Evolutionary conservation across 192 early-diverging fungal genomes (phyloP).

Genomic region (Coemansia sp.): DNA sequence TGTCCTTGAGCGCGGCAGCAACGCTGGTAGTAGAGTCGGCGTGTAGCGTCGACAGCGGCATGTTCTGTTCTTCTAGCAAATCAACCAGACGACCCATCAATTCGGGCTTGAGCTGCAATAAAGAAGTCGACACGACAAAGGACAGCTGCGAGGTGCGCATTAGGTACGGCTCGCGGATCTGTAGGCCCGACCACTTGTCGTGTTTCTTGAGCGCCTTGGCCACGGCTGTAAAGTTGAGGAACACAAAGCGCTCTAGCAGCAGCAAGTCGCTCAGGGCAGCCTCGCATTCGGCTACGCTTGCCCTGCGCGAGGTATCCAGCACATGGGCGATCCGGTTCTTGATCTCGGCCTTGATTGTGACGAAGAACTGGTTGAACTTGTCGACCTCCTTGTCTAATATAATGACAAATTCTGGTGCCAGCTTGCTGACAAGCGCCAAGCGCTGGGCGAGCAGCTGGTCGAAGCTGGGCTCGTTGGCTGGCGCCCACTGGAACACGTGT

Average conservation of each 20-base stretch:
- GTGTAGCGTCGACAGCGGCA: conserved; percentile 23
- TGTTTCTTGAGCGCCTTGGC: conserved; percentile 86
- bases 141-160: conserved; percentile 63
- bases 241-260: conserved; percentile 75
- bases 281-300: conserved; percentile 31
- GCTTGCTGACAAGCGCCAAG: conserved; percentile 56
- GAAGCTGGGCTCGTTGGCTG: conserved; percentile 48
- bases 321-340: conserved; percentile 11
- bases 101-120: conserved; percentile 66
- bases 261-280: conserved; percentile 62
- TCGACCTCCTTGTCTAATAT: conserved; percentile 65
- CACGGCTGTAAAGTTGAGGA: conserved; percentile 83
- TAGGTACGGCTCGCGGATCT: conserved; percentile 70
- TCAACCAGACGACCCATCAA: conserved; percentile 64
- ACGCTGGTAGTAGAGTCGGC: conserved; percentile 14
- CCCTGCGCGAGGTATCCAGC: conserved; percentile 16
- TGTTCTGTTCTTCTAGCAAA: conserved; percentile 30
- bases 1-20: conserved; percentile 16
- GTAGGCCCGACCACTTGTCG: conserved; percentile 78
- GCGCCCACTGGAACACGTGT: conserved; percentile 32
- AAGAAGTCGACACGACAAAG: conserved; percentile 65
- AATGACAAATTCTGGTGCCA: conserved; percentile 67
- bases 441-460: conserved; percentile 58
- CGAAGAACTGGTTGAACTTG: conserved; percentile 59
- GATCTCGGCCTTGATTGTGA: conserved; percentile 29